These are phyloP conservation scores for Aspergillus saccharolyticus DNA, from an alignment of 495 filamentous ascomycete genomes.

Conservation along the genomic window DNA sequence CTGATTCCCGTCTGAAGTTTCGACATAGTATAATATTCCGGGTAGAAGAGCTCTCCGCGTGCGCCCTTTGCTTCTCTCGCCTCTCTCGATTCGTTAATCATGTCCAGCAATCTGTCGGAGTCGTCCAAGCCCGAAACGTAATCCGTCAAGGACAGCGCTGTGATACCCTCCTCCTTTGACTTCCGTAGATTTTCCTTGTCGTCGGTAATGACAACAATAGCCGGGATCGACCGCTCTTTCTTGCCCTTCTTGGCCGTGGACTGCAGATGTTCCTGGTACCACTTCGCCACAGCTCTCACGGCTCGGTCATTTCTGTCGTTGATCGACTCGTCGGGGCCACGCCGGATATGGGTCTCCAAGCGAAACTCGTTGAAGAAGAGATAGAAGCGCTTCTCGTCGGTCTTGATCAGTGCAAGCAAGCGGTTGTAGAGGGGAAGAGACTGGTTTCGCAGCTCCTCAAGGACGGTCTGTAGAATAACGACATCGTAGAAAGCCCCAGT, in stretches of 20 bases:
- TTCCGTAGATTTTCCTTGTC: conserved; percentile 83
- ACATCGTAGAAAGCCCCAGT: conserved; percentile 91
- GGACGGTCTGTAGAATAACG: conserved; percentile 86
- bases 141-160: conserved; percentile 59
- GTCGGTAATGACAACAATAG: conserved; percentile 89
- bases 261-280: conserved; percentile 80
- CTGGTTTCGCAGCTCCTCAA: conserved; percentile 91
- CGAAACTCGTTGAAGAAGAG: conserved; percentile 99
- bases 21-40: conserved; percentile 79
- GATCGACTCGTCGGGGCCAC: conserved; percentile 76
- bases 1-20: conserved; percentile 92
- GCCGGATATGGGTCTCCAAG: conserved; percentile 76
- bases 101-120: conserved; percentile 80
- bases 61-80: conserved; percentile 57
- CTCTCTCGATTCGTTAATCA: conserved; percentile 78
- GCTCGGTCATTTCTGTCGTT: conserved; percentile 96
- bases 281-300: conserved; percentile 76
- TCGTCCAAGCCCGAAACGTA: conserved; percentile 84
- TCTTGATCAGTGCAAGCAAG: conserved; percentile 80
- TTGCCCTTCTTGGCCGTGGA: conserved; percentile 47
- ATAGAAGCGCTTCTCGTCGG: conserved; percentile 93
- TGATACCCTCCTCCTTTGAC: conserved; percentile 69
- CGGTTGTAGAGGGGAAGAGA: conserved; percentile 95
- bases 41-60: conserved; percentile 69
- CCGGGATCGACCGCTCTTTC: conserved; percentile 57